Evolutionary conservation across 1,139 yeast genomes (phyloP).

Genomic region (Debaryomyces nepalensis): DNA sequence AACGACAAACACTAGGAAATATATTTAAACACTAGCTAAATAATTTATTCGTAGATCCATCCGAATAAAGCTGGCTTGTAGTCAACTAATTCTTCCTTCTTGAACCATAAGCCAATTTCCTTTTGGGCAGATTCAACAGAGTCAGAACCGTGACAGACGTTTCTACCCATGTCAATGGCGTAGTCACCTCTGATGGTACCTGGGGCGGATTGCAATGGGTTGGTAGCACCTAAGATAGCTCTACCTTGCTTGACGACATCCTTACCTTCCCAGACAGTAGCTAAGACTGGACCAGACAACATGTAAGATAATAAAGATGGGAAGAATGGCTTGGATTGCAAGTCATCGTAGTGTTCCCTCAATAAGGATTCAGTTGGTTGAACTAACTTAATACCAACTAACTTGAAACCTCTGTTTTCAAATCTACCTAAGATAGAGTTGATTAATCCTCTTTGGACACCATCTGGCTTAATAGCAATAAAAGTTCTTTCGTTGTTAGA

Average conservation of each 20-base stretch:
- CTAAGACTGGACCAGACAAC: constrained; percentile 98
- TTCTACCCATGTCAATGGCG: constrained; percentile 97
- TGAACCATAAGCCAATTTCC: constrained; percentile 98
- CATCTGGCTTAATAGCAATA: constrained; percentile 99
- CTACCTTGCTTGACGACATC: constrained; percentile 99
- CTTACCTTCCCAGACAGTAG: constrained; percentile 99
- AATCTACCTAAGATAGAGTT: constrained; percentile 90
- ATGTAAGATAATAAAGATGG: constrained; percentile 93
- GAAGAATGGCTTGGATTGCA: constrained; percentile 96
- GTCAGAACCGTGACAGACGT: constrained; percentile 99
- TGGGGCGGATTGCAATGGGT: constrained; percentile 96
- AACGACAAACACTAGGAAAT: too few relatives aligned
- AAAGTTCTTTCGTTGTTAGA: constrained; percentile 89
- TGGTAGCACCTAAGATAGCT: constrained; percentile 97
- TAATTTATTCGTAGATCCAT: constrained; percentile 89
- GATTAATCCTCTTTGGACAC: constrained; percentile 98
- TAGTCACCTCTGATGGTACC: constrained; percentile 99
- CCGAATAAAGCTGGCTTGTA: constrained; percentile 84
- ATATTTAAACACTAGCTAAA: constrained; percentile 14
- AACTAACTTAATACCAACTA: constrained; percentile 92
- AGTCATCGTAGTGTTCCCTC: constrained; percentile 94
- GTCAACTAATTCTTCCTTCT: constrained; percentile 92
- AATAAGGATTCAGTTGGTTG: constrained; percentile 86
- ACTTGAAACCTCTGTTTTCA: constrained; percentile 94
- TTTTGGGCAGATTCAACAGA: constrained; percentile 96